Conservation (phyloP, 148 eudicot species). For the Heliamphora exappendiculata region DNA sequence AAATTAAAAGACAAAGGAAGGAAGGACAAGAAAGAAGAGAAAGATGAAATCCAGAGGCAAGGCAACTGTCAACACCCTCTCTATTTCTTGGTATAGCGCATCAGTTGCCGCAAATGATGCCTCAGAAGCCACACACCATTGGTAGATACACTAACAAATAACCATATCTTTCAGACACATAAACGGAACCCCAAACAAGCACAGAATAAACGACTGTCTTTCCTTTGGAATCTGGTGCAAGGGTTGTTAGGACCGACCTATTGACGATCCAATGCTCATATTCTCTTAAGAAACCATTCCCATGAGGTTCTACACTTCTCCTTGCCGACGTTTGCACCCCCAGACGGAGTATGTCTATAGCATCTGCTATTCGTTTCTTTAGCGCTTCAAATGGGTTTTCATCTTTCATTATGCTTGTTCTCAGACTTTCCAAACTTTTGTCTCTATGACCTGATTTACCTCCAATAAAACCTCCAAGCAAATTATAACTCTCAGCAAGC, state of each 20-base stretch:
- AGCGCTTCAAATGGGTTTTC: conserved; percentile 64
- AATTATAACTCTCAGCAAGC: conserved; percentile 74
- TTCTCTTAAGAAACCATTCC: conserved; percentile 61
- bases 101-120: conserved; percentile 24
- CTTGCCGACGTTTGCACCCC: conserved; percentile 37
- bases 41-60: conserved; percentile 86
- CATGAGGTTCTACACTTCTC: conserved; percentile 54
- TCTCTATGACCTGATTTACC: conserved; percentile 58
- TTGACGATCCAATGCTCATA: conserved; percentile 87
- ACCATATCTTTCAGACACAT: conserved; percentile 75
- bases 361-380: conserved; percentile 62
- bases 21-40: no score
- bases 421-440: conserved; percentile 49
- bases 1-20: no score
- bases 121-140: conserved; percentile 16
- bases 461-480: conserved; percentile 60
- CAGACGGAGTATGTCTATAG: conserved; percentile 48
- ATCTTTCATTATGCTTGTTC: conserved; percentile 46
- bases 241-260: conserved; percentile 89
- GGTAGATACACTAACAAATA: conserved; percentile 32
- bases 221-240: conserved; percentile 41
- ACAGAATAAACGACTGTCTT: conserved; percentile 33
- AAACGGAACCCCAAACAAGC: conserved; percentile 53
- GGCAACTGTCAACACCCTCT: conserved; percentile 66
- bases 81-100: conserved; percentile 48